Base-by-base conservation (phyloP, 805 yeast genomes). In the Candida ascalaphidarum region DNA sequence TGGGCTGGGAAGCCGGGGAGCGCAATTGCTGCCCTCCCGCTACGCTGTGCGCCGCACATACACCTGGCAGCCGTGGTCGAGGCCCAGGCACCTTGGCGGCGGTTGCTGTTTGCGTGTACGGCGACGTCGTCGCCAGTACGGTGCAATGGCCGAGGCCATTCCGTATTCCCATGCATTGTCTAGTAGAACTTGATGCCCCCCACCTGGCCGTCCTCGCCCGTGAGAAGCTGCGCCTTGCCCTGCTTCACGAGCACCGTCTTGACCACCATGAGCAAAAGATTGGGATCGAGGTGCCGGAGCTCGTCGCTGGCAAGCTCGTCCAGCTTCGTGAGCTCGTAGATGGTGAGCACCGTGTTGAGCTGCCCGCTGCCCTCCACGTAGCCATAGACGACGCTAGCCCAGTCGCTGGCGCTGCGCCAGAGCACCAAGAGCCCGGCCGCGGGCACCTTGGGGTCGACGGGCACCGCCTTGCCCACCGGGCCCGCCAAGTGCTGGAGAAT, bases 131-230 rank as follows among this genome's bases (percentile, higher is more conserved):
- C n/a, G n/a, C n/a, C n/a, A n/a, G n/a, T n/a, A n/a, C n/a, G n/a
- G n/a, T n/a, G n/a, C n/a, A n/a, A n/a, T n/a, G n/a, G n/a, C n/a
- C n/a, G n/a, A n/a, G n/a, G n/a, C n/a, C n/a, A n/a, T n/a, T n/a
- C n/a, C n/a, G n/a, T n/a, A n/a, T n/a, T n/a, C n/a, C n/a, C n/a
- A n/a, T n/a, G n/a, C n/a, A n/a, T n/a, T n/a, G n/a, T n/a, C n/a
- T n/a, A n/a, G n/a, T n/a, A n/a, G n/a, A 77, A 67, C 55, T 89
- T 89, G 4, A 88, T 81, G 14, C 95, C 97, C 2, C 79, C 80
- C 14, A 81, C 70, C 28, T 63, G 67, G 21, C 47, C 32, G 21
- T 68, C 74, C 22, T 77, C 80, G 26, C 74, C 81, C 52, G 74
- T 76, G 52, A 88, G 53, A 13, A 82, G 48, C 27, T 77, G 83